Evolutionary conservation across 768 basidiomycete species (phyloP), one percentile per base, ranked within the genome.

Genomic region (Suillus discolor): DNA sequence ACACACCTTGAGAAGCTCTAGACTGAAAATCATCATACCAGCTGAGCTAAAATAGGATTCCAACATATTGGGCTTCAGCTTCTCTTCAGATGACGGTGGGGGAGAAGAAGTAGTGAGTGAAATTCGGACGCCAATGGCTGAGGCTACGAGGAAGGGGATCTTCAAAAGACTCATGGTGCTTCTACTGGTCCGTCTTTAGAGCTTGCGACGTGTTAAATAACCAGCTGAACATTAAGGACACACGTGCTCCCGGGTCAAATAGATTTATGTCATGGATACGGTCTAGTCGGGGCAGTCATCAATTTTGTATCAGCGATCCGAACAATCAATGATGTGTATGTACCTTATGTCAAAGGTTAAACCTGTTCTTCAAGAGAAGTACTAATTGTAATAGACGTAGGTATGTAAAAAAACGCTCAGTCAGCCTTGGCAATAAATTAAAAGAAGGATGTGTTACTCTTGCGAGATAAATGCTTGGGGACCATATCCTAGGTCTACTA

Each of bases 111-210:
- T 59, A 44, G 54, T 70, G 31, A 74, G 73, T 6, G 74, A 67
- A 25, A 66, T n/a, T 16, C 73, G 73, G 63, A 74, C 73, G 51
- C 74, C 70, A 66, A 70, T 71, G 8, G 72, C 23, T 13, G 73
- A 73, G 2, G 68, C 63, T 28, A 73, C 36, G 51, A 74, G 69
- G n/a, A 76, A 66, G n/a, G 70, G 42, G 20, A 63, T n/a, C 51
- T 76, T 74, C 57, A 64, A 41, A 36, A 71, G 36, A 8, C 67
- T 63, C 73, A 76, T 51, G 23, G 13, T 49, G 6, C 23, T 49
- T n/a, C 9, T 11, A 20, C 20, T 45, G 20, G 44, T 38, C 36
- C 11, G 49, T 15, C 49, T 7, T 47, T 25, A 13, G 49, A 51
- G 13, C 13, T 13, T 51, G 49, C 13, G 23, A 25, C n/a, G 6